Percentiles rank a stretch among this genome's conserved stretches.
Evolutionary conservation across 768 basidiomycete species (phyloP).

Genomic region (Pleurotus citrinopileatus): DNA sequence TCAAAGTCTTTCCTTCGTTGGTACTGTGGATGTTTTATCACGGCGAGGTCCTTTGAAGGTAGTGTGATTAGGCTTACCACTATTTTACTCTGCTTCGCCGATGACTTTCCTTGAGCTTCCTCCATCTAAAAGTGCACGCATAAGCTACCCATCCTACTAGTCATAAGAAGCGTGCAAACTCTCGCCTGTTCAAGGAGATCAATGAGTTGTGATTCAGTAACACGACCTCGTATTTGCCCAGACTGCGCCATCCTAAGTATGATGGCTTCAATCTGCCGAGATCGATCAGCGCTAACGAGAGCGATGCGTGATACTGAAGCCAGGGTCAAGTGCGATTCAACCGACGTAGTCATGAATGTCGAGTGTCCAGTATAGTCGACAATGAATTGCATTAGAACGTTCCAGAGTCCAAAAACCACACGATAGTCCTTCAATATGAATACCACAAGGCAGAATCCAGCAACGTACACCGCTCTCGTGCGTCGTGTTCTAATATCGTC

Average conservation of each 20-base stretch:
- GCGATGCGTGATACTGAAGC: slow-evolving; percentile 78
- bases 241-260: slow-evolving; percentile 80
- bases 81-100: slow-evolving; percentile 56
- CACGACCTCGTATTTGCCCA: slow-evolving; percentile 74
- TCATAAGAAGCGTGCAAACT: slow-evolving; percentile 23
- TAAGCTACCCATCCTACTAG: slow-evolving; percentile 14
- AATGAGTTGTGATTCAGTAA: slow-evolving; percentile 81
- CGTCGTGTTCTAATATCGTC: slow-evolving; percentile 72
- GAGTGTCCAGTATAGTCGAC: not conserved
- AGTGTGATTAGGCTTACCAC: slow-evolving; percentile 36
- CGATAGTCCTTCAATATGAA: not conserved
- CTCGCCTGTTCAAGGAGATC: slow-evolving; percentile 76
- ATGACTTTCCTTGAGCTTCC: slow-evolving; percentile 45
- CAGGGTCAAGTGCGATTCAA: not conserved
- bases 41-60: slow-evolving; percentile 1
- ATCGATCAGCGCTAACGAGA: slow-evolving; percentile 80
- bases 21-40: slow-evolving; percentile 34
- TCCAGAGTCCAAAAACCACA: not conserved
- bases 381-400: not conserved
- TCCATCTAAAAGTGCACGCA: slow-evolving; percentile 41
- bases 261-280: slow-evolving; percentile 76
- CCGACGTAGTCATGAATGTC: too few relatives aligned
- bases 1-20: slow-evolving; percentile 66
- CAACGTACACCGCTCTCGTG: slow-evolving; percentile 74
- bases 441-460: not conserved